Base-by-base conservation (phyloP, 2,329 filamentous ascomycete genomes). In the Penicillium sp. region DNA sequence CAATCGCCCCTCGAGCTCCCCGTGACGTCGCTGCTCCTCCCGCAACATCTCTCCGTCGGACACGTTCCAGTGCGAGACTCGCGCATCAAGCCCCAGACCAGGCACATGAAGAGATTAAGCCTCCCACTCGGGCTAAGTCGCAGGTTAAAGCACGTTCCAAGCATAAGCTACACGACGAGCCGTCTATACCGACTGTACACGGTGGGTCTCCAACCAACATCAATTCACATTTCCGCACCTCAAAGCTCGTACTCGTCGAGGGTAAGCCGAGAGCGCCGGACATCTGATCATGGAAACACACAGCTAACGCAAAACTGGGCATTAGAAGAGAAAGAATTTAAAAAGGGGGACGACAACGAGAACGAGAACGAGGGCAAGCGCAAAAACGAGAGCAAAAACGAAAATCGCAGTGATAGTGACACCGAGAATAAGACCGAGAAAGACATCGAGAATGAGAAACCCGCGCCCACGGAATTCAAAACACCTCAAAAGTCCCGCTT, bases 401-500 rank as follows among this genome's bases (percentile, higher is more conserved):
- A 33, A 28, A 19, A 13, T 5, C 6, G 34, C 19, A 19, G 23
- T 21, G 26, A 36, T 10, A 48, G 31, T 51, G 51, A 51, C 16
- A 21, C 18, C 4, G 16, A 19, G 18, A 21, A 19, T 10, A 19
- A 39, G 3, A 19, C 13, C 21, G 37, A 42, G 21, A 43, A 26
- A 16, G 29, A 26, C 39, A 36, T 29, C 7, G 54, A 51, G 34
- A 51, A 48, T 36, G 44, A 53, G 10, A 48, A 54, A 5, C 52
- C 67, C 26, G 72, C 68, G 50, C 74, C 67, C 36, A 69, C 62
- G n/a, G 67, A 72, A 54, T 72, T 79, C 56, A 78, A 78, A 64
- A 77, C 76, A 48, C 74, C 79, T 37, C 75, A 78, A 43, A 84
- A 84, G 13, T 79, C 87, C 47, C 89, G 71, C 52, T 75, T 67